These are phyloP conservation scores for Ephemerocybe angulata DNA, from an alignment of 768 basidiomycete genomes.

Conservation along the genomic window DNA sequence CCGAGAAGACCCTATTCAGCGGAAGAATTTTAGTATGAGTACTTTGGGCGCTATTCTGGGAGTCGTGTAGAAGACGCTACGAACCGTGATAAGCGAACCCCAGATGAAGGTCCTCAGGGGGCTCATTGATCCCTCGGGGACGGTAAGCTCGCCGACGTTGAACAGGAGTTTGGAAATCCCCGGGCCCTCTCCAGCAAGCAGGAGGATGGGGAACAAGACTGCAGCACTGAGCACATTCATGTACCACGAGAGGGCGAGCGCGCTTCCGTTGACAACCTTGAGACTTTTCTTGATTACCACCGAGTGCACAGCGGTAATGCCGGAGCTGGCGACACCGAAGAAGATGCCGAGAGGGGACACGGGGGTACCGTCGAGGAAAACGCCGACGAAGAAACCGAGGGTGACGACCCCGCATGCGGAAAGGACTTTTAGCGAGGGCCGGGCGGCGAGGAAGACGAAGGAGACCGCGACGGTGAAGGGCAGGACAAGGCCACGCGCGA, in stretches of 20 bases:
- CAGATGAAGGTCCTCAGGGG: constrained; percentile 64
- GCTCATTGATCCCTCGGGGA: constrained; percentile 38
- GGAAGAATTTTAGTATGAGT: neutral
- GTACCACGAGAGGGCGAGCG: constrained; percentile 88
- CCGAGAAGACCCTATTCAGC: constrained; percentile 69
- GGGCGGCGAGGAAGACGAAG: constrained; percentile 67
- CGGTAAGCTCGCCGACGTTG: constrained; percentile 30
- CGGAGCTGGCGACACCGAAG: constrained; percentile 81
- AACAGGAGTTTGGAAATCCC: constrained; percentile 60
- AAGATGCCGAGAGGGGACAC: constrained; percentile 62
- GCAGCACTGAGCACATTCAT: constrained; percentile 79
- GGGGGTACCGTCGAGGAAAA: constrained; percentile 69
- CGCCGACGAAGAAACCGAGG: constrained; percentile 85
- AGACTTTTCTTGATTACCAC: constrained; percentile 91
- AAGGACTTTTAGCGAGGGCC: constrained; percentile 74
- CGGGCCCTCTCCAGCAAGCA: constrained; percentile 73
- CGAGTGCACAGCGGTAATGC: constrained; percentile 87
- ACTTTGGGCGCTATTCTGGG: neutral
- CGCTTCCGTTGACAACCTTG: constrained; percentile 74
- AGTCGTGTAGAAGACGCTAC: constrained; percentile 20
- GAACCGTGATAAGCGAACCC: constrained; percentile 76
- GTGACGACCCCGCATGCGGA: constrained; percentile 79
- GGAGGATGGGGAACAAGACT: constrained; percentile 66
- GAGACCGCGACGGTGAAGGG: constrained; percentile 93
- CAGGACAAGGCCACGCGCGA: constrained; percentile 89